These are phyloP conservation scores for Claviceps purpurea DNA, from an alignment of 2,329 filamentous ascomycete genomes.

Conservation along the genomic window DNA sequence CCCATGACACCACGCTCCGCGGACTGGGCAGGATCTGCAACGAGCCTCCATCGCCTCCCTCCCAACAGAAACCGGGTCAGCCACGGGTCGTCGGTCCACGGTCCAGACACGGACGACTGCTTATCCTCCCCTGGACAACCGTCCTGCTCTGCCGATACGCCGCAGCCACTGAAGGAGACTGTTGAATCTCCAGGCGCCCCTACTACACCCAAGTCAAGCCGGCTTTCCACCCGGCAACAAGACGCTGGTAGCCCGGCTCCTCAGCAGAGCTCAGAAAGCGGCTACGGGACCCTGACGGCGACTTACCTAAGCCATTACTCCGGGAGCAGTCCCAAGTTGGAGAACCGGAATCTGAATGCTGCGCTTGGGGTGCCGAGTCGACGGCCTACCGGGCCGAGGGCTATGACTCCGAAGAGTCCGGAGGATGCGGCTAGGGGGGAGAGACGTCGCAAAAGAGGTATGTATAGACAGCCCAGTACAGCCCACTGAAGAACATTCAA, in stretches of 20 bases:
- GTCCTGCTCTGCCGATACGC: slow-evolving; percentile 25
- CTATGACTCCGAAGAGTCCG: slow-evolving; percentile 45
- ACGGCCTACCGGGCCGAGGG: slow-evolving; percentile 43
- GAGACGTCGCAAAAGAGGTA: slow-evolving; percentile 45
- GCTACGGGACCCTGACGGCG: slow-evolving; percentile 35
- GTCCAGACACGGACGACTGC: slow-evolving; percentile 28
- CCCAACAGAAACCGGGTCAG: slow-evolving; percentile 34
- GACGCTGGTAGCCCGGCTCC: slow-evolving; percentile 43
- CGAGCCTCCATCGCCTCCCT: slow-evolving; percentile 41
- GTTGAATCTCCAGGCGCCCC: slow-evolving; percentile 29
- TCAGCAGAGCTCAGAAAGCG: slow-evolving; percentile 42
- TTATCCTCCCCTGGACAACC: slow-evolving; percentile 27
- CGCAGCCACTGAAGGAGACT: slow-evolving; percentile 50
- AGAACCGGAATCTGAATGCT: slow-evolving; percentile 44
- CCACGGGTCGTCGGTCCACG: slow-evolving; percentile 25
- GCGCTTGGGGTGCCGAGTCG: slow-evolving; percentile 38
- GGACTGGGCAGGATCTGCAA: slow-evolving; percentile 49
- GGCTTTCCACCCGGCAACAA: slow-evolving; percentile 33
- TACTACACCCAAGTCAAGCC: slow-evolving; percentile 32
- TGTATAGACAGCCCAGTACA: slow-evolving; percentile 11
- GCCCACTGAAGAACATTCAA: not conserved
- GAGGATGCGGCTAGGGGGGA: slow-evolving; percentile 33
- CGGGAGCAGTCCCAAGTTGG: slow-evolving; percentile 40
- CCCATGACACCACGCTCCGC: slow-evolving; percentile 46
- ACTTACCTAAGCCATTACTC: slow-evolving; percentile 37